These are phyloP conservation scores for Suhomyces bribrorum DNA, from an alignment of 1,139 yeast genomes.

Conservation along the genomic window DNA sequence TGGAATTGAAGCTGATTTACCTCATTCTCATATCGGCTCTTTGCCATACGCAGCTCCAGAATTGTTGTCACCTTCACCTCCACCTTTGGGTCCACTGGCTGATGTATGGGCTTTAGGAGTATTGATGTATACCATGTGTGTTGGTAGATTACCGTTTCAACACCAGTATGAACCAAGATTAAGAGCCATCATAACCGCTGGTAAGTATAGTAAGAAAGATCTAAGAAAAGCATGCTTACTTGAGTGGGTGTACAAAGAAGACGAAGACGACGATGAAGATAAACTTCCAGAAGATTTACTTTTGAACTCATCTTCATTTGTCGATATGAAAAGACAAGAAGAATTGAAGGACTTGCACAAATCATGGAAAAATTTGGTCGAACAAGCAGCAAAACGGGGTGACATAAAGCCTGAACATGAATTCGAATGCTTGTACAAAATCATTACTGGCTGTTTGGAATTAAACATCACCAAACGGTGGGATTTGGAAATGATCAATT, in stretches of 20 bases:
- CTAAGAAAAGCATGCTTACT: slow-evolving; percentile 37
- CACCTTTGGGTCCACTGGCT: slow-evolving; percentile 69
- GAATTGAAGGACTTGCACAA: slow-evolving; percentile 19
- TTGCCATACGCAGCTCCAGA: slow-evolving; percentile 94
- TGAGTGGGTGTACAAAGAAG: slow-evolving; percentile 27
- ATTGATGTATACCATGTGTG: slow-evolving; percentile 66
- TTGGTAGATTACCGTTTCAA: slow-evolving; percentile 78
- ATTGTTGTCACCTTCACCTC: slow-evolving; percentile 63
- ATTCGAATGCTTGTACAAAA: slow-evolving; percentile 38
- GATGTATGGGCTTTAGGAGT: slow-evolving; percentile 95
- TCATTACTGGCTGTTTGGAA: slow-evolving; percentile 57
- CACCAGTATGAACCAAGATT: slow-evolving; percentile 81
- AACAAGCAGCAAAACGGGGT: slow-evolving; percentile 3
- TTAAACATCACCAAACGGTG: slow-evolving; percentile 52
- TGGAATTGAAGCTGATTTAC: slow-evolving; percentile 44
- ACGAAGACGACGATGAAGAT: slow-evolving; percentile 12
- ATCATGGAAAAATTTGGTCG: slow-evolving; percentile 25
- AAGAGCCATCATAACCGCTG: slow-evolving; percentile 69
- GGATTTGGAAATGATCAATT: slow-evolving; percentile 42
- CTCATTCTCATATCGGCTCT: slow-evolving; percentile 79
- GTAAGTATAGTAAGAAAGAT: slow-evolving; percentile 53
- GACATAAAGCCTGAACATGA: slow-evolving; percentile 17
- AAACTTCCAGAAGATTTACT: slow-evolving; percentile 9
- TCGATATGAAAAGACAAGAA: slow-evolving; percentile 25
- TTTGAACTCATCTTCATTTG: slow-evolving; percentile 21